Base-by-base conservation (phyloP, 2,329 filamentous ascomycete genomes). In the Nemania bipapillata region DNA sequence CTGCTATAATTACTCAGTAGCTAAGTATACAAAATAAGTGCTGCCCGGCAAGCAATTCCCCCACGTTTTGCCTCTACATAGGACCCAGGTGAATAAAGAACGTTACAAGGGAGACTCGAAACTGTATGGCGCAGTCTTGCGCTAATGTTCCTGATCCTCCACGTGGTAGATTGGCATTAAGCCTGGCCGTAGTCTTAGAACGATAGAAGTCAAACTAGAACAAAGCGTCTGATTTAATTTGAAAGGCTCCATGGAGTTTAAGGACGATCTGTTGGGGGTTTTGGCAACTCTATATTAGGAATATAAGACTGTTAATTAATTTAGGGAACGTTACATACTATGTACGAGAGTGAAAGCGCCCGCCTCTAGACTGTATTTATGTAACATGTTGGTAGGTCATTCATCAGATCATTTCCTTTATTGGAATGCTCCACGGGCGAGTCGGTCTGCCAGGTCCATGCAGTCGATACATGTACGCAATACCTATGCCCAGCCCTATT, bases 101-200 rank as follows among this genome's bases (percentile, higher is more conserved):
- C n/a, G 37, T 17, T 17, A 40, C 12, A 17, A 40, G 37, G 37
- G 37, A 40, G 17, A 2, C 37, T 4, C 17, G 37, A 40, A 40
- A 15, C 9, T 32, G 30, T 32, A 40, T 17, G n/a, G 40, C 5
- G 17, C 17, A 45, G 17, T 45, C 40, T n/a, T 17, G 37, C 37
- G 37, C 37, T 42, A 42, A 42, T 42, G 37, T 42, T n/a, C 40
- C 17, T 45, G 40, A 45, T 17, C 40, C 37, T 45, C n/a, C 40
- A 17, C 40, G 20, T 45, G 69, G 69, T 12, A 30, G 15, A 28
- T n/a, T 30, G 49, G n/a, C n/a, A n/a, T n/a, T n/a, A n/a, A n/a
- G n/a, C n/a, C n/a, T n/a, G n/a, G n/a, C n/a, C n/a, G n/a, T n/a
- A n/a, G n/a, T n/a, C n/a, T n/a, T n/a, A n/a, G n/a, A n/a, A n/a